Evolutionary conservation across 352 stramenopile genomes (phyloP).

Genomic region (Hyaloperonospora brassicae): DNA sequence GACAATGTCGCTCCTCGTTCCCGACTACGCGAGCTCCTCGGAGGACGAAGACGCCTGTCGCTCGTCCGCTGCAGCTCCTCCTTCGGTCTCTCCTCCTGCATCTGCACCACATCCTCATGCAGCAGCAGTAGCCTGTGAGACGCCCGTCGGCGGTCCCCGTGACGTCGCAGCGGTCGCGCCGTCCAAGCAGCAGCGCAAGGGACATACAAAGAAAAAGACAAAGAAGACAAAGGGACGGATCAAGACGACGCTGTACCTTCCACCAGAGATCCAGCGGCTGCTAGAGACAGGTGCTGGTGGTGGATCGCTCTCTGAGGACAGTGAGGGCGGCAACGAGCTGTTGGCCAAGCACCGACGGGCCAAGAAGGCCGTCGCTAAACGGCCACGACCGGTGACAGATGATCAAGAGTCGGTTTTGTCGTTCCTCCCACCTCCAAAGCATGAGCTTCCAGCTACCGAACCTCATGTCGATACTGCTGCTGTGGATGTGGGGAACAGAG

Average conservation of each 20-base stretch:
- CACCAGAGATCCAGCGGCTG: conserved; percentile 48
- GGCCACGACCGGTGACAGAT: conserved; percentile 8
- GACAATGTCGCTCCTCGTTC: conserved; percentile 45
- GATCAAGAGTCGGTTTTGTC: conserved; percentile 26
- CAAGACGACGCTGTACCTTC: conserved; percentile 47
- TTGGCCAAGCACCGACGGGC: conserved; percentile 45
- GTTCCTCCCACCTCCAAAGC: conserved; percentile 60
- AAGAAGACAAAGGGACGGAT: conserved; percentile 31
- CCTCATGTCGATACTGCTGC: not conserved
- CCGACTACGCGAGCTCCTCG: conserved; percentile 53
- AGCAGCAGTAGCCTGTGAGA: no score
- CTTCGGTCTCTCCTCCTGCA: not conserved
- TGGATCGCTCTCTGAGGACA: conserved; percentile 23
- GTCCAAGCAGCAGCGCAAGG: conserved; percentile 1
- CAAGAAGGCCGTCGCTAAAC: conserved; percentile 33
- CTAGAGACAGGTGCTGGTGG: conserved; percentile 30
- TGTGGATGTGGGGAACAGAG: conserved; percentile 9
- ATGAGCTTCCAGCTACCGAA: conserved; percentile 23
- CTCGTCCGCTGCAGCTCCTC: not conserved
- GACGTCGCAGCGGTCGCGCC: not conserved
- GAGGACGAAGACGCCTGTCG: conserved; percentile 27
- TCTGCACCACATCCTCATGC: not conserved
- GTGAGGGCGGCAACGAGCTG: conserved; percentile 35
- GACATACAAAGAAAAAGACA: conserved; percentile 13
- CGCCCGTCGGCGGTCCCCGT: no score